Conservation (phyloP, 208 protist genomes). For the Phytomonas sp. region DNA sequence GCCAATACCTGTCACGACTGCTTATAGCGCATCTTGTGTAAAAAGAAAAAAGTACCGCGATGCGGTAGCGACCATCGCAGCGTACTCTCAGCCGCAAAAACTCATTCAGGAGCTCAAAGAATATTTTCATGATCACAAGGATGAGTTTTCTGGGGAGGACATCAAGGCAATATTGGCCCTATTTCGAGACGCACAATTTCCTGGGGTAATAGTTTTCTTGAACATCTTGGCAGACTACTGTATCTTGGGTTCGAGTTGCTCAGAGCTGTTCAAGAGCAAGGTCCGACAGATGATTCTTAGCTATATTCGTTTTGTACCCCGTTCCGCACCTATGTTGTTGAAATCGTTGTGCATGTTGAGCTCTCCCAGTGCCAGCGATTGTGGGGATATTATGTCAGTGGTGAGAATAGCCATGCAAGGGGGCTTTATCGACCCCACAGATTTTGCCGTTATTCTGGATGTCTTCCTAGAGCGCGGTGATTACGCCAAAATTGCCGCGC, state of each 20-base stretch:
- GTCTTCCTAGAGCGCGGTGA: slow-evolving; percentile 27
- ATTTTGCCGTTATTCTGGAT: slow-evolving; percentile 40
- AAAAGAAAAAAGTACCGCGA: slow-evolving; percentile 21
- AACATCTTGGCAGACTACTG: background rate
- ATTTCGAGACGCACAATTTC: background rate
- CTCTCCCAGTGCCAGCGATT: slow-evolving; percentile 11
- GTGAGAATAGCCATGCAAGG: slow-evolving; percentile 34
- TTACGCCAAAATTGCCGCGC: slow-evolving; percentile 19
- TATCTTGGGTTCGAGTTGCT: background rate
- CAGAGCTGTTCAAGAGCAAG: slow-evolving; percentile 3
- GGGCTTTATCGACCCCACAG: slow-evolving; percentile 40
- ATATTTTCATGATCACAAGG: slow-evolving; percentile 14
- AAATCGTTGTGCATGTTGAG: slow-evolving; percentile 41
- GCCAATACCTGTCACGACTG: slow-evolving; percentile 40
- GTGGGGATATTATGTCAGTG: slow-evolving; percentile 29
- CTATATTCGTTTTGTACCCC: slow-evolving; percentile 35
- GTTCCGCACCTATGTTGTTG: slow-evolving; percentile 29
- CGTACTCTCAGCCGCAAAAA: slow-evolving; percentile 24
- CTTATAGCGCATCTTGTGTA: slow-evolving; percentile 22
- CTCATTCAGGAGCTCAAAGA: slow-evolving; percentile 16
- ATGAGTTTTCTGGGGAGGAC: slow-evolving; percentile 11
- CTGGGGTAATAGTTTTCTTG: background rate
- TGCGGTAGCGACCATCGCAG: slow-evolving; percentile 27
- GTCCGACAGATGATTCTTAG: slow-evolving; percentile 30
- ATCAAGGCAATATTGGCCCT: slow-evolving; percentile 20